phyloP scores from a whole-genome alignment of 169 alveolate species.

The Plasmodium inui region DNA sequence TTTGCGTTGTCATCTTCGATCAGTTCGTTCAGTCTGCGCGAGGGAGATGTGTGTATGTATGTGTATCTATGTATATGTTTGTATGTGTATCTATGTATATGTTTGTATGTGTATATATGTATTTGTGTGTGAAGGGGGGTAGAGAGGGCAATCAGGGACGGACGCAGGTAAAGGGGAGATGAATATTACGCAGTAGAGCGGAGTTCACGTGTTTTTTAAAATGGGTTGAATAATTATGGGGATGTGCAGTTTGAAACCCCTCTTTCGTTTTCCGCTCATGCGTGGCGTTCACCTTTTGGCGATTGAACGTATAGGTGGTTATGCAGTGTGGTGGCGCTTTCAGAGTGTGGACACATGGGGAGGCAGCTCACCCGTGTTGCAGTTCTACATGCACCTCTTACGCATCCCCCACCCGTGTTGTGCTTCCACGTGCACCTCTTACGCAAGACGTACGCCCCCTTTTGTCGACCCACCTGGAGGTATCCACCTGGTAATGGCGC shows the following conservation, averaged over 20 bases:
- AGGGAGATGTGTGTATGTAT: not conserved
- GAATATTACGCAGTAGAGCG: not conserved
- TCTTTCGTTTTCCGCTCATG: not conserved
- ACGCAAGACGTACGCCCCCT: not conserved
- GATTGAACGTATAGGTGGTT: not conserved
- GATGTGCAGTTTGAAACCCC: not conserved
- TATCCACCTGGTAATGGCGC: conserved; percentile 23
- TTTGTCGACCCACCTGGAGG: conserved; percentile 18
- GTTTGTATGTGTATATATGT: not conserved
- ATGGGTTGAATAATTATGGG: not conserved
- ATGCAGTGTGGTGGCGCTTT: not conserved
- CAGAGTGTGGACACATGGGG: too few relatives aligned
- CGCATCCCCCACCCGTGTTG: not conserved
- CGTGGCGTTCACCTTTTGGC: not conserved
- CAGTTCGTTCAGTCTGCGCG: conserved; percentile 36
- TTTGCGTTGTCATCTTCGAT: conserved; percentile 37
- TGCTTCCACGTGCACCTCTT: not conserved
- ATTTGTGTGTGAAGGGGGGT: not conserved
- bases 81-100: too few relatives aligned
- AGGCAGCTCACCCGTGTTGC: too few relatives aligned
- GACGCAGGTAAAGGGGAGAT: not conserved
- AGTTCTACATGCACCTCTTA: not conserved
- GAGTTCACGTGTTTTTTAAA: not conserved
- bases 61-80: too few relatives aligned
- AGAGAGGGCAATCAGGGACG: not conserved